Base-by-base conservation (phyloP, 371 early-diverging fungal species). In the Mucor sp. region DNA sequence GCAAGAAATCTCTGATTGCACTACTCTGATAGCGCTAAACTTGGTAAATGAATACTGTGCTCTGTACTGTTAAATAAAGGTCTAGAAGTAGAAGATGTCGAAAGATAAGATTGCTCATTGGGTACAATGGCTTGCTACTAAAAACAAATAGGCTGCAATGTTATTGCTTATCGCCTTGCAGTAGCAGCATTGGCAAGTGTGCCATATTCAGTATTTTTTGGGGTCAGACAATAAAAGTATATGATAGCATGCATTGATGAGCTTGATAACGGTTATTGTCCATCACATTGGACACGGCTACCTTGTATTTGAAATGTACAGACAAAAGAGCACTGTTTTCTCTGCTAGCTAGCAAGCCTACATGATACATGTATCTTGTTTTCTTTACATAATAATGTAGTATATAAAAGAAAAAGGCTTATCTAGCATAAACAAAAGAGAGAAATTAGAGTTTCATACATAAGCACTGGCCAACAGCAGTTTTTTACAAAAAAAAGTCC, bases 11-110 rank as follows among this genome's bases (percentile, higher is more conserved):
- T 23, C 12, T 53, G 53, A 57, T 57, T 57, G 57, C 57, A 57
- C 57, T 32, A 57, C 57, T 57, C n/a, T 32, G 57, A 57, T 57
- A 57, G 33, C 57, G 57, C 57, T 55, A 28, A 55, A 55, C 55
- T 27, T 55, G 55, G 55, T 4, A 17, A 55, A 6, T 55, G 17
- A 25, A 15, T 55, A 57, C 30, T 32, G 41, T 41, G 41, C 41
- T 17, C 17, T 15, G n/a, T n/a, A 57, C 11, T 27, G 3, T n/a
- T n/a, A 33, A 30, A 30, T 1, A 28, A 32, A 57, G 19, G 33
- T 32, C 57, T 57, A 28, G 57, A 57, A 32, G 19, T 32, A 32
- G 33, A 28, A n/a, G 33, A 57, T 15, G 15, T 27, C 14, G 53
- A 11, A 27, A 53, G 53, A 53, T 53, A 53, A 53, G 25, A 23